Evolutionary conservation across 805 yeast genomes (phyloP), one percentile per base, ranked within the genome.

Genomic region (Yarrowia sp.): DNA sequence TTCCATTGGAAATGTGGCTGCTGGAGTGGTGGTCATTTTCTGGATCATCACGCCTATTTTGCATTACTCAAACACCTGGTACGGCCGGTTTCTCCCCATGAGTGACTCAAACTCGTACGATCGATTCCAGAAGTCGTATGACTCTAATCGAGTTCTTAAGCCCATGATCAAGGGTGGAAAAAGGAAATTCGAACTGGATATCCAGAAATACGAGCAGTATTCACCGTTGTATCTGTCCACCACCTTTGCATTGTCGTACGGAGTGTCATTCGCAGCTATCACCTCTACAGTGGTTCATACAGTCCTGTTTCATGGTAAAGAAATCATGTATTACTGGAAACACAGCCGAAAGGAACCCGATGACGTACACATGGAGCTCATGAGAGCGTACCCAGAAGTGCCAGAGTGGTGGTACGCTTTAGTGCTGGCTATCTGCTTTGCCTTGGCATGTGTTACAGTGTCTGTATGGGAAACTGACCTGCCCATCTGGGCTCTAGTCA

Each of bases 211-310:
- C 74, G 71, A 81, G 68, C 72, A 73, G 7, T 87, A 88, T 75
- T 86, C 90, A 1, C 90, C 90, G 6, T 78, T 87, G 48, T 87
- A 80, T 72, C 77, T 86, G 65, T 78, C 89, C 8, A 80, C 86
- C 14, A 81, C 87, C 3, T 84, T 82, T 71, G 80, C 85, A 35
- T 71, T 88, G n/a, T 78, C 85, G 7, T 86, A 86, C 69, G 89
- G 88, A 69, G 79, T 77, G 74, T 81, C 80, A 58, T 83, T 86
- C 75, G 92, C 90, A 1, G 81, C 90, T 6, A 82, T 86, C 64
- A 78, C 84, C 35, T 84, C 89, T 4, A 83, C 87, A 7, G 76
- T 88, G 63, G 78, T 81, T 15, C 89, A 87, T 71, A 81, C 86
- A 18, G 74, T 74, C 10, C 75, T 86, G 32, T 86, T 83, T 76